These are phyloP conservation scores for Apium graveolens DNA, from an alignment of 129 eudicot genomes.

Conservation along the genomic window DNA sequence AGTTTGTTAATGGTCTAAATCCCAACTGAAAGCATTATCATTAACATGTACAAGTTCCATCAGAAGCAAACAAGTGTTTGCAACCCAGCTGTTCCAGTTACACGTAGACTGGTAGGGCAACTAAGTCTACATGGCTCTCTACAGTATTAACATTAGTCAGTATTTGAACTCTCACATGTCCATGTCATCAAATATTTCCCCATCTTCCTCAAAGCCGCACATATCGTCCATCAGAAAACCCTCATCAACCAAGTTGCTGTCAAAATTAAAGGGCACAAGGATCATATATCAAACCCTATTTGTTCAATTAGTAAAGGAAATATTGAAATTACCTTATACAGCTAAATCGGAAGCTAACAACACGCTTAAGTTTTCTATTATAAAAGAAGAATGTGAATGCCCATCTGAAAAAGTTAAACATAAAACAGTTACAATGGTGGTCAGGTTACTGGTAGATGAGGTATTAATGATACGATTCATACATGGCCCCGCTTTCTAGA, in stretches of 20 bases:
- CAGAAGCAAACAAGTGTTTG: constrained; percentile 21
- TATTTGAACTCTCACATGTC: constrained; percentile 48
- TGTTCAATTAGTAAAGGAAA: neutral
- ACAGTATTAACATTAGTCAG: constrained; percentile 33
- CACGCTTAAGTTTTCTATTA: constrained; percentile 82
- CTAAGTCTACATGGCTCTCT: constrained; percentile 18
- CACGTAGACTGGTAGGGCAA: neutral
- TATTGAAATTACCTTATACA: constrained; percentile 48
- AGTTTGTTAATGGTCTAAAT: neutral
- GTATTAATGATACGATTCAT: constrained; percentile 21
- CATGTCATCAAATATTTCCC: constrained; percentile 74
- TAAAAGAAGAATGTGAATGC: constrained; percentile 88
- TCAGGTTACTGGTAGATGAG: neutral
- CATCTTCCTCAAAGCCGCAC: constrained; percentile 43
- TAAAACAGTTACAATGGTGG: constrained; percentile 9
- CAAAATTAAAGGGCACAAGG: neutral
- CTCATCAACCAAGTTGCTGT: constrained; percentile 74
- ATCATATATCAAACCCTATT: no score
- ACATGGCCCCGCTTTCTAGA: constrained; percentile 82
- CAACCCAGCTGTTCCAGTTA: constrained; percentile 18
- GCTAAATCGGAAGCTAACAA: constrained; percentile 80
- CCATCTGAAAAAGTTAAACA: constrained; percentile 49
- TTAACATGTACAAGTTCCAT: constrained; percentile 1
- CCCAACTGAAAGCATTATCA: neutral
- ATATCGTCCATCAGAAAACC: constrained; percentile 39